phyloP scores from a whole-genome alignment of 805 yeast genomes.

The Cyberlindnera nakhonratchasimensis region DNA sequence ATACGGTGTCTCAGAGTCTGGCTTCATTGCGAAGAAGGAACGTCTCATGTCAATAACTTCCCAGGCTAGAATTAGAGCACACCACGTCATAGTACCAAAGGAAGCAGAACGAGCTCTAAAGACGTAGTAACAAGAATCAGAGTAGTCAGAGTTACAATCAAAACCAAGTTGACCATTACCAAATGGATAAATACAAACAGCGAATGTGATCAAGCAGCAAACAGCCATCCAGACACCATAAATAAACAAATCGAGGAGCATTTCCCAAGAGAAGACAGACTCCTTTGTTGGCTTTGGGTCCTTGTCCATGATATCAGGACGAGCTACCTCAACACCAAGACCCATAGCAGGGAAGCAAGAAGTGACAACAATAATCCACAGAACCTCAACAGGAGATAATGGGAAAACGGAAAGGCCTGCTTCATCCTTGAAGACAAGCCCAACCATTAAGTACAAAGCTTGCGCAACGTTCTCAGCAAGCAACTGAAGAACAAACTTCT shows the following conservation, averaged over 20 bases:
- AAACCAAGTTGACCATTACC: conserved; percentile 65
- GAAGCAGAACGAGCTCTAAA: conserved; percentile 74
- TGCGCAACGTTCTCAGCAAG: conserved; percentile 72
- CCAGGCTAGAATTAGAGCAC: conserved; percentile 79
- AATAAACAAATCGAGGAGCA: conserved; percentile 62
- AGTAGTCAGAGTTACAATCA: conserved; percentile 52
- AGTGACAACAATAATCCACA: conserved; percentile 77
- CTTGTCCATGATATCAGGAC: conserved; percentile 57
- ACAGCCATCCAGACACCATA: conserved; percentile 76
- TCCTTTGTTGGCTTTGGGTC: conserved; percentile 57
- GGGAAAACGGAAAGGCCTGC: conserved; percentile 75
- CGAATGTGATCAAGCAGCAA: conserved; percentile 64
- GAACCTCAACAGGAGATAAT: conserved; percentile 72
- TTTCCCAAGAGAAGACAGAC: conserved; percentile 62
- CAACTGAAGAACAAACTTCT: conserved; percentile 71
- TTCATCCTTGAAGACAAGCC: conserved; percentile 64
- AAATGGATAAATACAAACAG: conserved; percentile 60
- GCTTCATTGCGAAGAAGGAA: conserved; percentile 69
- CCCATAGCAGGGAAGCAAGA: conserved; percentile 87
- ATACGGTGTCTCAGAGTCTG: conserved; percentile 52
- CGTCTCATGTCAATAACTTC: conserved; percentile 71
- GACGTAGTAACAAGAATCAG: conserved; percentile 53
- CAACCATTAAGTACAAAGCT: conserved; percentile 64
- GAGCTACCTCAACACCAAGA: conserved; percentile 64
- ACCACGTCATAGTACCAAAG: conserved; percentile 83